Base-by-base conservation (phyloP, 2,329 filamentous ascomycete species). In the Macroventuria anomochaeta region DNA sequence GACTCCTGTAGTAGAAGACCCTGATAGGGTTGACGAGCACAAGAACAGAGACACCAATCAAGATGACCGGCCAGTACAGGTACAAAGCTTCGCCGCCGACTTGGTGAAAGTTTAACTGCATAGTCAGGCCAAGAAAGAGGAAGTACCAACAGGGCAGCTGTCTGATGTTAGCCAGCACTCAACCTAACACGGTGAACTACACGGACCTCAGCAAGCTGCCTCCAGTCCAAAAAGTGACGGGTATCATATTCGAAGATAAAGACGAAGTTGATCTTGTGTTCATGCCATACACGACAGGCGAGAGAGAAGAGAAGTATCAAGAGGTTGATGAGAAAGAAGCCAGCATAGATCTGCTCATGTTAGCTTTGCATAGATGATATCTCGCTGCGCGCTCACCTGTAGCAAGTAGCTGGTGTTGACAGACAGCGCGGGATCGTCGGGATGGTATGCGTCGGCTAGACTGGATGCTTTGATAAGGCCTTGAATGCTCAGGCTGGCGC, bases 171-270 rank as follows among this genome's bases (percentile, higher is more conserved):
- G 60, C 34, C 11, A 13, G 7, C 11, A 7, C 5, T 2, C 15
- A 3, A 7, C 6, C 12, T 37, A 6, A 2, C 3, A 8, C 1
- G 0, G 5, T 0, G n/a, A n/a, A n/a, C 2, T 10, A 5, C 28
- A 63, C 77, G 64, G 70, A 85, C 83, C 77, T 95, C 90, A 6
- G 89, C 81, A 25, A 97, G 80, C 72, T 96, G 87, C 63, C 90
- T 87, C 92, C 93, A 99, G 74, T 97, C 91, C 23, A 97, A 79
- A 59, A 88, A 85, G 72, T 95, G 87, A 53, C 93, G 83, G 47
- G 88, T 87, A 78, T 97, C 93, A 69, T 96, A 95, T 76, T 99
- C 95, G 70, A 99, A 99, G 63, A 97, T 91, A 74, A 97, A 97
- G 47, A 88, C 85, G 72, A 97, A 97, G 72, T 99, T 99, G 76